These are phyloP conservation scores for Yarrowia deformans DNA, from an alignment of 805 yeast species.

Conservation along the genomic window DNA sequence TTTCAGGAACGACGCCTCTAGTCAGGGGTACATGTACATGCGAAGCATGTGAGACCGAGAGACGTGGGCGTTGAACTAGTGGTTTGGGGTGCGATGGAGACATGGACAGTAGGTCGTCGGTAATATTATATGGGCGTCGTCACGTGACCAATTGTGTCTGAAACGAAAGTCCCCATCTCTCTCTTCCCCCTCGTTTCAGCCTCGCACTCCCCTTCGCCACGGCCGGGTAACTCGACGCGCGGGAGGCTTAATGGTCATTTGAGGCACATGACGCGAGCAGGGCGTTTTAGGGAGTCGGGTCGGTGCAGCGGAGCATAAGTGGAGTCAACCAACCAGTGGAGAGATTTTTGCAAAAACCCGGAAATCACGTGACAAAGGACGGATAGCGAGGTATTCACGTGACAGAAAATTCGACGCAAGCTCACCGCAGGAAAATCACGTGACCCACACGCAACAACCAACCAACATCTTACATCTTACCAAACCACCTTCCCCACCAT, in stretches of 20 bases:
- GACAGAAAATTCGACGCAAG: no score
- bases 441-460: neutral
- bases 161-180: no score
- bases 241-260: constrained; percentile 16
- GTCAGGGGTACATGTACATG: constrained; percentile 15
- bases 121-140: no score
- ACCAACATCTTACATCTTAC: no score
- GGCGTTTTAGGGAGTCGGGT: neutral
- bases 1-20: neutral
- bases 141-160: no score
- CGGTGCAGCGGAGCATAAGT: no score
- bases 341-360: neutral
- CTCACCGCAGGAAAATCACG: no score
- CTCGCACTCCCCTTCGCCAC: neutral
- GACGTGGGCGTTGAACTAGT: neutral
- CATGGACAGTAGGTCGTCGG: no score
- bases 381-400: no score
- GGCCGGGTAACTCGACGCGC: constrained; percentile 34
- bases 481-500: neutral
- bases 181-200: neutral
- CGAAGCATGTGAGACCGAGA: neutral
- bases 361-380: neutral
- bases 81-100: neutral
- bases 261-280: constrained; percentile 30
- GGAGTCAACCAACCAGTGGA: neutral